phyloP scores from a whole-genome alignment of 768 basidiomycete species.

The Phlegmacium glaucopus region DNA sequence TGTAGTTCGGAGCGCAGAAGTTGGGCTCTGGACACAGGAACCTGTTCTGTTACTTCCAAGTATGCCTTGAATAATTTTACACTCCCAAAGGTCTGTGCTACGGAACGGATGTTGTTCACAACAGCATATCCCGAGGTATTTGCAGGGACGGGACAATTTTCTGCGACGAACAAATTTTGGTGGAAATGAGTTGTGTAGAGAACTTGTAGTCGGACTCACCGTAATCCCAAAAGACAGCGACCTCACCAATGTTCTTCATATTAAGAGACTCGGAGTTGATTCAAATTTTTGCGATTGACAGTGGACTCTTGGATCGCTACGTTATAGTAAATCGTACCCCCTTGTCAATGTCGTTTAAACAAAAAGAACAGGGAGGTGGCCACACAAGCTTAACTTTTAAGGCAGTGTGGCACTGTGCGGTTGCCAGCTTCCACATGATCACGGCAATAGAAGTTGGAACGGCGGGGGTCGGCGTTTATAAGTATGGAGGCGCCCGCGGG shows the following conservation, averaged over 20 bases:
- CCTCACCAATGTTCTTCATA: constrained; percentile 9
- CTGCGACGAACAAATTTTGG: constrained; percentile 10
- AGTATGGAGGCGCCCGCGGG: no score
- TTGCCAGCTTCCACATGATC: no score
- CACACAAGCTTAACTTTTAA: no score
- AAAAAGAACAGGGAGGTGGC: no score
- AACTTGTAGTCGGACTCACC: constrained; percentile 21
- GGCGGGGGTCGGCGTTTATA: no score
- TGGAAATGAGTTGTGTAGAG: not conserved
- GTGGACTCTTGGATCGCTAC: no score
- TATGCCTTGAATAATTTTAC: constrained; percentile 32
- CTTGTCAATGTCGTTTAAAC: no score
- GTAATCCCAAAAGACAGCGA: constrained; percentile 44
- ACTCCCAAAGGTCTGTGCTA: constrained; percentile 25
- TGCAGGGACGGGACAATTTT: constrained; percentile 27
- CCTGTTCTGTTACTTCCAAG: constrained; percentile 24
- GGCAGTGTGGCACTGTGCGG: no score
- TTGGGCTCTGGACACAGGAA: constrained; percentile 5
- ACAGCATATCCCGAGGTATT: constrained; percentile 23
- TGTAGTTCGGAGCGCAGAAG: constrained; percentile 35
- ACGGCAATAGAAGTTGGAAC: no score
- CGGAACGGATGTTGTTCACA: constrained; percentile 23
- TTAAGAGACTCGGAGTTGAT: no score
- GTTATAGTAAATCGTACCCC: no score
- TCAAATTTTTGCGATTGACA: no score